Evolutionary conservation across 2,329 filamentous ascomycete species (phyloP), one percentile per base, ranked within the genome.

Genomic region (Exserohilum rostratum): DNA sequence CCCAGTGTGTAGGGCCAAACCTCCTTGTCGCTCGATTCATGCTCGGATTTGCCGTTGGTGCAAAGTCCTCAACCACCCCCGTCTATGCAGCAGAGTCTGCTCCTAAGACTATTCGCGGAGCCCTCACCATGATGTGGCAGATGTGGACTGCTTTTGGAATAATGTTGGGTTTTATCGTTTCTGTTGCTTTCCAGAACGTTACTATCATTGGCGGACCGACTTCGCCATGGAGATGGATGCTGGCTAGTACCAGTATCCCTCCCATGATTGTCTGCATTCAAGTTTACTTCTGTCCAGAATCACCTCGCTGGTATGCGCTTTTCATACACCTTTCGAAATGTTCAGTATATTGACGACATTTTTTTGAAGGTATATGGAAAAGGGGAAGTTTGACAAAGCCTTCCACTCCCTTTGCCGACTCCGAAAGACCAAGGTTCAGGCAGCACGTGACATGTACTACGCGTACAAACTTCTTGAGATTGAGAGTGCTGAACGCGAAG

Each of bases 371-470:
- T 70, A 71, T 44, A 71, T 72, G 64, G 67, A 73, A 46, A 71
- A 73, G 39, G 64, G 65, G n/a, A 72, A 67, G 45, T 73, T 67
- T 53, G 68, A 68, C 46, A 67, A 67, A 20, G 70, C 70, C 6
- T 73, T 72, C 49, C 4, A 58, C 1, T 64, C 70, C 6, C 65
- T 73, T 83, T 67, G 81, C 80, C 6, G 84, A 81, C 42, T 88
- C 71, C 79, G 83, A 3, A 77, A 77, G 20, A 78, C 79, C 18
- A 76, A 81, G 12, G 74, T 86, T 15, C 81, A 84, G 55, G 83
- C 82, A 2, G 82, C 82, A 0, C 73, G 83, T 33, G 83, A 85
- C 56, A 77, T 82, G 60, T 86, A 83, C 74, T 85, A 85, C 63
- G 72, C 70, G 2, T 68, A 70, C 38, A 68, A 71, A 39, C 60